A percentile compares a stretch with the other conserved stretches of the same genome.
These are phyloP conservation scores for Ceriops zippeliana DNA, from an alignment of 345 rosid species.

Conservation along the genomic window DNA sequence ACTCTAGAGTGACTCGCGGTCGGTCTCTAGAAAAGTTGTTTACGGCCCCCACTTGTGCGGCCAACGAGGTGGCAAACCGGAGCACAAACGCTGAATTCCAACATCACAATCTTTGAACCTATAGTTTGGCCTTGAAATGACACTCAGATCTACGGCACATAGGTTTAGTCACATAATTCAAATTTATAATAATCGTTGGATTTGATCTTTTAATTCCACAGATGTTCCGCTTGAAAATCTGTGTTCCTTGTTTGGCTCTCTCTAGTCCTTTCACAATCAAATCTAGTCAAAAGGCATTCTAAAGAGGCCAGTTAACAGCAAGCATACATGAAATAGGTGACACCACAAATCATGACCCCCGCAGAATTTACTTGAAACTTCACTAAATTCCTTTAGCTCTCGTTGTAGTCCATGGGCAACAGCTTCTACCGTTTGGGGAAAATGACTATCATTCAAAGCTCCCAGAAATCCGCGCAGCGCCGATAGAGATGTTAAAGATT, in stretches of 20 bases:
- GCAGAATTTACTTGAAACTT: neutral
- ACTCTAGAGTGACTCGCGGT: too few species aligned
- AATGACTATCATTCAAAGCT: slow-evolving; percentile 43
- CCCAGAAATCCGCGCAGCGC: slow-evolving; percentile 40
- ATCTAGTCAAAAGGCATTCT: neutral
- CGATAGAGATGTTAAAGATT: slow-evolving; percentile 37
- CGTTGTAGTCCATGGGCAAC: slow-evolving; percentile 25
- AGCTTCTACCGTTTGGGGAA: slow-evolving; percentile 52
- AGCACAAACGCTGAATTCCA: too few species aligned
- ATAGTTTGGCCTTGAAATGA: neutral
- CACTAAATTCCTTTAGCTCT: slow-evolving; percentile 24
- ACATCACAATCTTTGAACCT: slow-evolving; percentile 1
- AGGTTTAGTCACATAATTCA: neutral
- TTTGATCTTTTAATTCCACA: neutral
- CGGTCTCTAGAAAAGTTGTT: too few species aligned
- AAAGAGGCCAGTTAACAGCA: neutral
- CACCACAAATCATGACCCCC: neutral
- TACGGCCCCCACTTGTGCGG: too few species aligned
- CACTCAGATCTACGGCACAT: neutral
- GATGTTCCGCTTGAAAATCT: neutral
- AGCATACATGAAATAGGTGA: neutral
- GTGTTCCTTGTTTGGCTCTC: neutral
- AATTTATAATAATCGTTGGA: slow-evolving; percentile 2
- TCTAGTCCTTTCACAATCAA: slow-evolving; percentile 1
- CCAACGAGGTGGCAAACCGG: too few species aligned